Conservation (phyloP, 2,329 filamentous ascomycete species). For the Beauveria sp. region DNA sequence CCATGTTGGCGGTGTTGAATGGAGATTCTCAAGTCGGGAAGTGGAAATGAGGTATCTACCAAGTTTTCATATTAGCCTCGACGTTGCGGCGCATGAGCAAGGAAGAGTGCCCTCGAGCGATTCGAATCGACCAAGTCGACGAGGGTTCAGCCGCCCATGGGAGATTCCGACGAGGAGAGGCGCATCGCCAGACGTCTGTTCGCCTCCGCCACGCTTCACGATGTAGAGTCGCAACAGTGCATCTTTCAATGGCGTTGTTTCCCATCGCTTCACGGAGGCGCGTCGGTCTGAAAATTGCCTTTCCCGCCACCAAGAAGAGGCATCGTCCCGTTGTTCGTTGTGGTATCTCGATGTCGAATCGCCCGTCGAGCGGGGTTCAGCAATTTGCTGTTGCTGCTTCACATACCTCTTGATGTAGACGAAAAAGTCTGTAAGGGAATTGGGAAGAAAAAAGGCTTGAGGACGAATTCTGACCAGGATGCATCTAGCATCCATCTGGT, state of each 20-base stretch:
- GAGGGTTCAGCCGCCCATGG: constrained; percentile 63
- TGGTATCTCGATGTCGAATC: constrained; percentile 19
- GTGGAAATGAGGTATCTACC: constrained; percentile 59
- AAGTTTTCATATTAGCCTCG: constrained; percentile 49
- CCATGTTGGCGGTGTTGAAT: constrained; percentile 73
- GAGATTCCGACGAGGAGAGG: constrained; percentile 50
- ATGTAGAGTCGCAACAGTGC: background rate
- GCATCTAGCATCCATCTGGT: background rate
- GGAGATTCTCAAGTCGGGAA: constrained; percentile 73
- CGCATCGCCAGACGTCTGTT: constrained; percentile 43
- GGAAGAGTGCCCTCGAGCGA: constrained; percentile 59
- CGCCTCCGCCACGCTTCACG: background rate
- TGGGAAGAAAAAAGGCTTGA: constrained; percentile 9
- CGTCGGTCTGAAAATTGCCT: constrained; percentile 46
- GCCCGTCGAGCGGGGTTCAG: constrained; percentile 19
- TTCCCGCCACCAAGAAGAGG: constrained; percentile 48
- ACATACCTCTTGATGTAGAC: constrained; percentile 38
- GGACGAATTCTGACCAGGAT: background rate
- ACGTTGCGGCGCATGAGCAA: constrained; percentile 46
- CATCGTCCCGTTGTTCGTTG: constrained; percentile 28
- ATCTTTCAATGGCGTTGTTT: constrained; percentile 2
- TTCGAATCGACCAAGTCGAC: constrained; percentile 28
- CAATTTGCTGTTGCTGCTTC: constrained; percentile 13
- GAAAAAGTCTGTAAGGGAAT: constrained; percentile 9
- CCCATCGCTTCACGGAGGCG: background rate